Conservation (phyloP, 495 filamentous ascomycete species). For the Penicillium tannophilum region DNA sequence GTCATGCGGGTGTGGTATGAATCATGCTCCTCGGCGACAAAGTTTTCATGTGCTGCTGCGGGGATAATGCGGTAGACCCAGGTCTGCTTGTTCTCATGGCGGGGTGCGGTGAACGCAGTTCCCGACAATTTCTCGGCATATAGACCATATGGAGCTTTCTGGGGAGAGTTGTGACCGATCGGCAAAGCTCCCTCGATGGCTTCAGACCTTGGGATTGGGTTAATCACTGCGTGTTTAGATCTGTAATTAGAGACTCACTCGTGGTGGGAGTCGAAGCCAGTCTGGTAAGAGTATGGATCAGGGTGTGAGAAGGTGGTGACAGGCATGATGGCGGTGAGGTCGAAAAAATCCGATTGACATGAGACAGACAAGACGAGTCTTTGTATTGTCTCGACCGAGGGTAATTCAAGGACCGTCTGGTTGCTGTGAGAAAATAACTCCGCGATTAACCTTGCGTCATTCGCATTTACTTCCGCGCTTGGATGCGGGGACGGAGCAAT, state of each 20-base stretch:
- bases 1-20: constrained; percentile 57
- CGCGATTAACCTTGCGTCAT: constrained; percentile 23
- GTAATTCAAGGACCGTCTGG: not conserved
- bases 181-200: constrained; percentile 62
- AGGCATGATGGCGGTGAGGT: constrained; percentile 45
- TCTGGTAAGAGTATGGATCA: constrained; percentile 61
- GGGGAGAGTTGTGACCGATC: constrained; percentile 80
- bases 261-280: constrained; percentile 61
- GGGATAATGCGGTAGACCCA: constrained; percentile 96
- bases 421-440: constrained; percentile 1
- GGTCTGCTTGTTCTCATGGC: constrained; percentile 84
- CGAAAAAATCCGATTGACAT: constrained; percentile 5
- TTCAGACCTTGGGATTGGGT: constrained; percentile 36
- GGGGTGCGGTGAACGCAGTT: constrained; percentile 88
- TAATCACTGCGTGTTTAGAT: not conserved
- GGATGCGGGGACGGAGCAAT: constrained; percentile 33
- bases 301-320: constrained; percentile 55
- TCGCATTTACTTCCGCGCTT: constrained; percentile 25
- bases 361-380: constrained; percentile 1
- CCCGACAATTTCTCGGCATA: constrained; percentile 95
- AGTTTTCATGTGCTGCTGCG: constrained; percentile 77
- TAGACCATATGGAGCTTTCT: constrained; percentile 80
- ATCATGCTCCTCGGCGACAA: constrained; percentile 55
- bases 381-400: constrained; percentile 6
- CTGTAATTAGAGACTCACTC: constrained; percentile 41